phyloP scores from a whole-genome alignment of 2,329 filamentous ascomycete genomes.

The Botrytis elliptica region DNA sequence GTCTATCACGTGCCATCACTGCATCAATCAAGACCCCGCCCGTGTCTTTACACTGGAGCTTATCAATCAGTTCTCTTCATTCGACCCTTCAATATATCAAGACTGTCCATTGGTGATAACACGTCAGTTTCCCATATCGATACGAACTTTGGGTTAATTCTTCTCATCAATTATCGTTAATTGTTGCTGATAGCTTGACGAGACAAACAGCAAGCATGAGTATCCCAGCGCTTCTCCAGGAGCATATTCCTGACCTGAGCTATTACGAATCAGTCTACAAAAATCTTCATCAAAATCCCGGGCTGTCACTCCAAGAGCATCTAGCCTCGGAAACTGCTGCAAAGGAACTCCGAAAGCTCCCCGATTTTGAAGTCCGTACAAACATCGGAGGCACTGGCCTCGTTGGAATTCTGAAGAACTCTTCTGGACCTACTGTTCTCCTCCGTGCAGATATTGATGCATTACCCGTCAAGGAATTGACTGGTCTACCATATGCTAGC shows the following conservation, averaged over 20 bases:
- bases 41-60: background rate
- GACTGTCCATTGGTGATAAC: background rate
- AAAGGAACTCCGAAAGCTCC: slow-evolving; percentile 41
- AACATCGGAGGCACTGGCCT: slow-evolving; percentile 57
- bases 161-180: background rate
- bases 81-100: background rate
- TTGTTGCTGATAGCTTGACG: background rate
- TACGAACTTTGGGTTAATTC: background rate
- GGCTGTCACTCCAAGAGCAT: slow-evolving; percentile 57
- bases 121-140: background rate
- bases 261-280: slow-evolving; percentile 56
- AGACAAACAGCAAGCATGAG: slow-evolving; percentile 23
- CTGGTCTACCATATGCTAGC: slow-evolving; percentile 55
- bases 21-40: background rate
- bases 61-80: background rate
- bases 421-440: slow-evolving; percentile 53
- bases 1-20: background rate
- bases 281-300: slow-evolving; percentile 57
- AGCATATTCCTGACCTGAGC: slow-evolving; percentile 24
- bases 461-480: slow-evolving; percentile 56
- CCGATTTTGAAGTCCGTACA: slow-evolving; percentile 46
- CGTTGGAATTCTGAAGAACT: slow-evolving; percentile 55
- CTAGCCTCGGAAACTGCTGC: slow-evolving; percentile 51
- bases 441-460: slow-evolving; percentile 63
- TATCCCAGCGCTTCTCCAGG: slow-evolving; percentile 21